Conservation (phyloP, 2,329 filamentous ascomycete species). For the Beauveria varroae region DNA sequence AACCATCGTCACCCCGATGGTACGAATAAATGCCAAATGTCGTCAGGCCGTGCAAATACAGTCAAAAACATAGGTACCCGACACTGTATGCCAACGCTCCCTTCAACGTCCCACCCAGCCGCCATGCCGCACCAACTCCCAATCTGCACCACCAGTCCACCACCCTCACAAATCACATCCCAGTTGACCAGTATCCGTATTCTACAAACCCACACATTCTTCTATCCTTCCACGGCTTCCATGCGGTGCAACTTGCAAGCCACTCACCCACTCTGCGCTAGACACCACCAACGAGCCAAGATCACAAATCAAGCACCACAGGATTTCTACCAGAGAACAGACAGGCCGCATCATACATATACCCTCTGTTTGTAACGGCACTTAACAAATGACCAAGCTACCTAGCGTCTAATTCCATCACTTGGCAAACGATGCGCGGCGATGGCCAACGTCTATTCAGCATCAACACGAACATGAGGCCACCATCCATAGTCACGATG, state of each 20-base stretch:
- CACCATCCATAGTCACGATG: neutral
- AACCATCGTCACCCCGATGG: neutral
- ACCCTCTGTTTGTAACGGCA: neutral
- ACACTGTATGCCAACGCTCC: neutral
- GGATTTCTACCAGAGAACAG: too few species aligned
- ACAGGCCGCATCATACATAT: neutral
- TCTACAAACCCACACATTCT: neutral
- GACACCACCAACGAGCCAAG: neutral
- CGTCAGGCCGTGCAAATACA: conserved; percentile 1
- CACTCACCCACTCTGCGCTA: neutral
- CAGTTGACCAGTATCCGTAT: too few species aligned
- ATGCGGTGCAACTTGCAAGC: neutral
- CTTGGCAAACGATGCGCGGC: neutral
- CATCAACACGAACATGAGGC: neutral
- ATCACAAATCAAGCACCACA: neutral
- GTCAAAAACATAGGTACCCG: neutral
- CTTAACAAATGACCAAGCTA: neutral
- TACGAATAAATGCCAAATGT: conserved; percentile 3
- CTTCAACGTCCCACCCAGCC: neutral
- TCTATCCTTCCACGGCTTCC: conserved; percentile 6
- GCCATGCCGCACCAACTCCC: neutral
- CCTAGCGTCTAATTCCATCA: neutral
- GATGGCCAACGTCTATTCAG: neutral
- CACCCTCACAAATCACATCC: neutral
- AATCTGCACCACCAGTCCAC: neutral